Evolutionary conservation across 2,329 filamentous ascomycete genomes (phyloP).

Genomic region (Geoglossum cookeanum): DNA sequence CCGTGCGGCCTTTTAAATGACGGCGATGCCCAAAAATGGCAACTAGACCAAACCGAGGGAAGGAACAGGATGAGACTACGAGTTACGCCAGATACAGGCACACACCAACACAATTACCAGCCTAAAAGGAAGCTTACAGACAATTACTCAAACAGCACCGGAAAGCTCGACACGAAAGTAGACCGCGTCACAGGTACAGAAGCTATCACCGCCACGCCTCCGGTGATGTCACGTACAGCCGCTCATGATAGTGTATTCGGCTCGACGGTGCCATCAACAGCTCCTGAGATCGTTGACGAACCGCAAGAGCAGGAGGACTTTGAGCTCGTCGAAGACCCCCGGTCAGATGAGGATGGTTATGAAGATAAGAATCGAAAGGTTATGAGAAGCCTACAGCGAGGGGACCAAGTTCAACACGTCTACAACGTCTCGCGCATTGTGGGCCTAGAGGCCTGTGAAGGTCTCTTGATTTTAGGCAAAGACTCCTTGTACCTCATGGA

Average conservation of each 20-base stretch:
- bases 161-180: constrained; percentile 26
- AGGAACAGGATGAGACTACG: constrained; percentile 87
- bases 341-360: constrained; percentile 65
- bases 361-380: constrained; percentile 98
- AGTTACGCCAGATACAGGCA: constrained; percentile 57
- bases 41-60: constrained; percentile 86
- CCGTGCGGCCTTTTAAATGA: constrained; percentile 67
- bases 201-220: not conserved
- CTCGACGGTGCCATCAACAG: not conserved
- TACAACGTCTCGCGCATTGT: constrained; percentile 92
- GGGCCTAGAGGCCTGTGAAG: constrained; percentile 83
- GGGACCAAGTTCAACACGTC: constrained; percentile 80
- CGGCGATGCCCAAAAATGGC: constrained; percentile 52
- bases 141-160: constrained; percentile 7
- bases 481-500: constrained; percentile 87
- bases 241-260: not conserved
- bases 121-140: constrained; percentile 51
- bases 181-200: constrained; percentile 11
- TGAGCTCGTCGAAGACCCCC: constrained; percentile 86
- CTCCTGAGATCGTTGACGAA: not conserved
- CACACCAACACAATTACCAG: constrained; percentile 54
- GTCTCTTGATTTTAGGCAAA: constrained; percentile 81
- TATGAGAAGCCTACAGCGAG: constrained; percentile 78
- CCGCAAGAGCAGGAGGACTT: constrained; percentile 52
- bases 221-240: not conserved